A percentile compares a stretch with the other conserved stretches of the same genome.
Conservation (phyloP, 768 basidiomycete genomes). For the Thelephora ganbajun region DNA sequence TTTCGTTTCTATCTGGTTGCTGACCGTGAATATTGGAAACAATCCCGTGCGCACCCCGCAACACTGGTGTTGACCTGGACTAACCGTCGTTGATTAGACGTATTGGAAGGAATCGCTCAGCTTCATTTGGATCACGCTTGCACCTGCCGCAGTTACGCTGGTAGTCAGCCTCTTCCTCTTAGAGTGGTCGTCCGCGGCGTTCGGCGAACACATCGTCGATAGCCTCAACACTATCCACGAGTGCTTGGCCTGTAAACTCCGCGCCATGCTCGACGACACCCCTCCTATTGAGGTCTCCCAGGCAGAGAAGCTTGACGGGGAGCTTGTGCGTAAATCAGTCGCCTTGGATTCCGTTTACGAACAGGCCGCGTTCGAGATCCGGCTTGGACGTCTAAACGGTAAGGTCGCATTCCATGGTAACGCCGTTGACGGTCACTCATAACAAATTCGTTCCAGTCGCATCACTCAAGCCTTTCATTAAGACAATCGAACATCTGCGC, state of each 20-base stretch:
- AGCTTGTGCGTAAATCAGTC: slow-evolving; percentile 22
- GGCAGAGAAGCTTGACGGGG: slow-evolving; percentile 9
- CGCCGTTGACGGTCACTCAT: background rate
- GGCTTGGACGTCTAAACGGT: slow-evolving; percentile 30
- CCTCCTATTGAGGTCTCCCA: slow-evolving; percentile 7
- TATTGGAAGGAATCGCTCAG: slow-evolving; percentile 15
- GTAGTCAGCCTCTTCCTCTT: slow-evolving; percentile 24
- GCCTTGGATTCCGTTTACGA: slow-evolving; percentile 27
- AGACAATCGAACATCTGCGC: slow-evolving; percentile 29
- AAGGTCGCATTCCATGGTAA: slow-evolving; percentile 4
- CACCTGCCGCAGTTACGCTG: slow-evolving; percentile 23
- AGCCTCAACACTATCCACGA: slow-evolving; percentile 21
- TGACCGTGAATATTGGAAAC: slow-evolving; percentile 23
- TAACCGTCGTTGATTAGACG: slow-evolving; percentile 6
- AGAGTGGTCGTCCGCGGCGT: slow-evolving; percentile 28
- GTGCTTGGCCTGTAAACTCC: slow-evolving; percentile 20
- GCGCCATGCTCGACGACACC: slow-evolving; percentile 11
- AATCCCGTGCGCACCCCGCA: slow-evolving; percentile 14
- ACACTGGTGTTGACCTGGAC: background rate
- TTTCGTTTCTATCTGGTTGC: slow-evolving; percentile 32
- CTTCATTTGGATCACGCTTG: slow-evolving; percentile 29
- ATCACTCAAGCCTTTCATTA: slow-evolving; percentile 27
- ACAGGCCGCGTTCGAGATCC: slow-evolving; percentile 31
- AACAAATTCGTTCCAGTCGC: slow-evolving; percentile 18
- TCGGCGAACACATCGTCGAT: slow-evolving; percentile 24